Conservation (phyloP, 176 grass and related monocot genomes). For the Bromus sterilis region DNA sequence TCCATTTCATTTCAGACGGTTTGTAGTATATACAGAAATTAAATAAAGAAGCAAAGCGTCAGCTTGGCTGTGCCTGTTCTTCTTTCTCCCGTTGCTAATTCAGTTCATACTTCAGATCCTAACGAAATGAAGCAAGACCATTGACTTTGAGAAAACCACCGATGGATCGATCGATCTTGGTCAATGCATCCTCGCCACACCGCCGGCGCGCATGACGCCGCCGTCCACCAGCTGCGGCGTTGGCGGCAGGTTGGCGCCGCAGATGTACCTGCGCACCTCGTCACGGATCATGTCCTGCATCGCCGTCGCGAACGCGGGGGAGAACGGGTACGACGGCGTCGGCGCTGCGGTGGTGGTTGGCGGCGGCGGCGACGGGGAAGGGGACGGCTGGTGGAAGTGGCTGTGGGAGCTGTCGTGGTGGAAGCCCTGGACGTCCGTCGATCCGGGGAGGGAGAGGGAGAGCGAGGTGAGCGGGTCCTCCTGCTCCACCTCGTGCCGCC, state of each 20-base stretch:
- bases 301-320: slow-evolving; percentile 19
- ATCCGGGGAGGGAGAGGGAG: slow-evolving; percentile 55
- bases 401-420: slow-evolving; percentile 28
- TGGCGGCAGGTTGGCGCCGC: slow-evolving; percentile 9
- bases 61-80: too few relatives aligned
- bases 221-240: slow-evolving; percentile 34
- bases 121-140: neutral
- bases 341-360: neutral
- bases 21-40: too few relatives aligned
- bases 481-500: neutral
- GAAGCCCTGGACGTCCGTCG: slow-evolving; percentile 3
- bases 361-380: neutral
- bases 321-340: neutral
- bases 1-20: too few relatives aligned
- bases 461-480: slow-evolving; percentile 73
- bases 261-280: slow-evolving; percentile 78
- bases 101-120: neutral
- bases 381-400: slow-evolving; percentile 32
- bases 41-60: too few relatives aligned
- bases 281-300: slow-evolving; percentile 79
- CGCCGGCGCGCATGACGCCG: slow-evolving; percentile 25
- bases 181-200: slow-evolving; percentile 8
- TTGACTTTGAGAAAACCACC: too few relatives aligned
- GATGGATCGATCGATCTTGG: neutral
- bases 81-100: too few relatives aligned